Conservation (phyloP, 768 basidiomycete species). For the Termitomyces eurrhizus region DNA sequence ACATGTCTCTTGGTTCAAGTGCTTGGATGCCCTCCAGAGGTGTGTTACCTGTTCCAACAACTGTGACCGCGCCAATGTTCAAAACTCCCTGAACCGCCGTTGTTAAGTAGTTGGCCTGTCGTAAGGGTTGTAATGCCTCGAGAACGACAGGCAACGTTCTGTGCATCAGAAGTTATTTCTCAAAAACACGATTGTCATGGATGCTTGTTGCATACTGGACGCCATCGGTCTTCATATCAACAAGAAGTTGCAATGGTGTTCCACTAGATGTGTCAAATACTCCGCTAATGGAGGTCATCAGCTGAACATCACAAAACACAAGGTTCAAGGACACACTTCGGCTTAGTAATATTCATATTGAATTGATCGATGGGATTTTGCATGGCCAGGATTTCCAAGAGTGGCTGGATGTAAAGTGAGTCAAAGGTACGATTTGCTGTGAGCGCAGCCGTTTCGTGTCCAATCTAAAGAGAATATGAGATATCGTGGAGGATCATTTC, state of each 20-base stretch:
- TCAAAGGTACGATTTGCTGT: conserved; percentile 40
- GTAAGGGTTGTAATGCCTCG: conserved; percentile 41
- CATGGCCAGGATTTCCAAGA: conserved; percentile 34
- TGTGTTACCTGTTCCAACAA: conserved; percentile 50
- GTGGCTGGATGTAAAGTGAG: conserved; percentile 44
- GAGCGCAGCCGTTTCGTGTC: conserved; percentile 41
- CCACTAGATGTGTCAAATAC: conserved; percentile 42
- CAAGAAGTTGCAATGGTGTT: conserved; percentile 41
- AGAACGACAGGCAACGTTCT: conserved; percentile 42
- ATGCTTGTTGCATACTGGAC: conserved; percentile 27
- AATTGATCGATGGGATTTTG: conserved; percentile 42
- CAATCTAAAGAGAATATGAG: conserved; percentile 28
- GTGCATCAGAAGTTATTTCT: background rate
- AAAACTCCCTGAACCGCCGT: conserved; percentile 39
- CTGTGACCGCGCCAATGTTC: conserved; percentile 33
- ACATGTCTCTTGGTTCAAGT: conserved; percentile 42
- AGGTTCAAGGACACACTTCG: conserved; percentile 30
- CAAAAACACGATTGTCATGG: background rate
- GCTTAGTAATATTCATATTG: conserved; percentile 33
- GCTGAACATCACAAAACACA: background rate
- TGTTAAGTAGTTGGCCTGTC: conserved; percentile 40
- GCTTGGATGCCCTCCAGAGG: conserved; percentile 42
- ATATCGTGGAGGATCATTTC: background rate
- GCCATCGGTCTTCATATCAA: conserved; percentile 53
- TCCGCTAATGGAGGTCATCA: conserved; percentile 30